These are phyloP conservation scores for Pseudozyma pruni DNA, from an alignment of 1,284 basidiomycete genomes.

Conservation along the genomic window DNA sequence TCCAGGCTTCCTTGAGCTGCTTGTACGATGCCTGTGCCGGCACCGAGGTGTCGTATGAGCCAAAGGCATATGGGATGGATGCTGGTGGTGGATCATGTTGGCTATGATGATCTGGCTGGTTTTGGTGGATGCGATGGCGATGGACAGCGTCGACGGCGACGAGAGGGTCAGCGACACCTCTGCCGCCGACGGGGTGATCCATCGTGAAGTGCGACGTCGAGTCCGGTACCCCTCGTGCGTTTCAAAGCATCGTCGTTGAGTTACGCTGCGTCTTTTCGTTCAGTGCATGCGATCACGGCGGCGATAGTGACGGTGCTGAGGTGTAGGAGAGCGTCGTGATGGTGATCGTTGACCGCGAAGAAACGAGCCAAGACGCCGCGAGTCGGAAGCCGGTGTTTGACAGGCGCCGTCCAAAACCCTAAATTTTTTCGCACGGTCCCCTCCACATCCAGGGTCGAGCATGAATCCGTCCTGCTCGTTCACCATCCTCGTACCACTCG, in stretches of 20 bases:
- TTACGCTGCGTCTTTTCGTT: neutral
- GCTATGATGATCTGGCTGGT: conserved; percentile 1
- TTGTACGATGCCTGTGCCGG: conserved; percentile 74
- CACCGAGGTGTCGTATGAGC: neutral
- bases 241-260: conserved; percentile 1
- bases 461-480: no score
- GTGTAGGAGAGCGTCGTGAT: no score
- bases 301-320: no score
- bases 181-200: conserved; percentile 13
- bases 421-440: no score
- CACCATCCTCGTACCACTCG: no score
- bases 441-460: no score
- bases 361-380: no score
- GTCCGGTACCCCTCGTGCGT: neutral
- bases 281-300: no score
- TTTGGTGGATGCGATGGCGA: conserved; percentile 19
- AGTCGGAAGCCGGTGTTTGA: neutral
- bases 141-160: conserved; percentile 24
- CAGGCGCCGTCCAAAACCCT: neutral
- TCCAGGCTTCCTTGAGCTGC: conserved; percentile 84
- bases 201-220: conserved; percentile 3
- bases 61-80: no score
- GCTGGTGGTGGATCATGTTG: conserved; percentile 4
- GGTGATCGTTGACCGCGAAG: no score
- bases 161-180: conserved; percentile 17